Evolutionary conservation across 2,329 filamentous ascomycete species (phyloP), one percentile per base, ranked within the genome.

Genomic region (Ophiostoma himal-ulmi): DNA sequence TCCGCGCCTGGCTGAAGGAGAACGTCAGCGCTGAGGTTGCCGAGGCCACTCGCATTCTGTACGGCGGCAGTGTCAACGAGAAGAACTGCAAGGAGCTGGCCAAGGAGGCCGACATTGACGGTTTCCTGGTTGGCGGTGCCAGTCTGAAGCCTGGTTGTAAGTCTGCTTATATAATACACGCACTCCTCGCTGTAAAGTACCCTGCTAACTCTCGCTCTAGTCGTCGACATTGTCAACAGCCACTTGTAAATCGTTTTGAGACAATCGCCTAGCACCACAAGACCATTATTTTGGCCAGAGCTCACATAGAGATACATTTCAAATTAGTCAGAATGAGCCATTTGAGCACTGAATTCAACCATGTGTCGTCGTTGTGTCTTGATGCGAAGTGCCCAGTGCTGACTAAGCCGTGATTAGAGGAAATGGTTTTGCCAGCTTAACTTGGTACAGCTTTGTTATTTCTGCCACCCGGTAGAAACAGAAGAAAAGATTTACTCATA

Each of bases 81-180:
- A 97, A 97, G 91, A 99, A 99, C 89, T 96, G 92, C 86, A 88
- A 85, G 78, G 94, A 98, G 74, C 87, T 99, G 77, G 89, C 91
- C 80, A 94, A 93, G 86, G 89, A 98, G 88, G 81, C 88, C 74
- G 95, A 99, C 82, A 97, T 99, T 81, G 95, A 99, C 81, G 95
- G 95, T 72, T 98, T 98, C 89, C 87, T 98, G 76, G 94, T 98
- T 75, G 94, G 94, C 75, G 94, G 94, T 82, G 94, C 94, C 79
- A 95, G 91, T 81, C 88, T 98, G 84, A 98, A 98, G 89, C 94
- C 94, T 79, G 94, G 92, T 75, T 97, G 90, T 93, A 83, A 86
- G 90, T 85, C 64, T 20, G 26, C 7, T 34, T 34, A 7, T 6
- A 4, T 34, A 62, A 20, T 39, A 52, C 10, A 39, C 2, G 36